These are phyloP conservation scores for Guillardia theta DNA, from an alignment of 78 protist species.

Conservation along the genomic window DNA sequence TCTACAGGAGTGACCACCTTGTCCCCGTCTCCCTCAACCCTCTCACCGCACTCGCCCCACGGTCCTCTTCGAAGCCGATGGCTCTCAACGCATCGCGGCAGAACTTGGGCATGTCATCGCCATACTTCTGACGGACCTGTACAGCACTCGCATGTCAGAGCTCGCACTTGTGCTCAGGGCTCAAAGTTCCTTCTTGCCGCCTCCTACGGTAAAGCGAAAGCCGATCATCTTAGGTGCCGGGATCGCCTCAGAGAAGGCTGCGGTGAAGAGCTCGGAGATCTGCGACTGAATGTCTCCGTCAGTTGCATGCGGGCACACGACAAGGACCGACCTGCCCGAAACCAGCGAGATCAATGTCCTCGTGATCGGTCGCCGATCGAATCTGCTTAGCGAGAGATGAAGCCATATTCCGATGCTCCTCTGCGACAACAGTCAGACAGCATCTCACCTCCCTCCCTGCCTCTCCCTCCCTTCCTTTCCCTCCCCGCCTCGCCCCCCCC, in stretches of 20 bases:
- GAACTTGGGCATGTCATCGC: not conserved
- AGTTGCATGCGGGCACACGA: not conserved
- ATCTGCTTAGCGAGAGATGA: not conserved
- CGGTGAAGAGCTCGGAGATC: not conserved
- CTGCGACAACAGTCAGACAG: no score
- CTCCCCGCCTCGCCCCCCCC: no score
- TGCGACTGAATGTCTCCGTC: not conserved
- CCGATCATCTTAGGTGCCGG: not conserved
- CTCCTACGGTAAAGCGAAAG: not conserved
- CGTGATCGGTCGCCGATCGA: not conserved
- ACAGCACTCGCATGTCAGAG: no score
- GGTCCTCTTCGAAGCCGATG: conserved; percentile 14
- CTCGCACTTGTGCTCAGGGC: no score
- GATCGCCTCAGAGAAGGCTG: not conserved
- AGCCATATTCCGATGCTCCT: no score
- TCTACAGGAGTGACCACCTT: not conserved
- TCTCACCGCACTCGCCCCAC: conserved; percentile 2
- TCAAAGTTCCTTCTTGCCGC: conserved; percentile 48
- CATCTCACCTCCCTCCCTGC: no score
- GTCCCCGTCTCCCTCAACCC: not conserved
- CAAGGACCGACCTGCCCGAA: not conserved
- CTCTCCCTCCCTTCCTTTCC: no score
- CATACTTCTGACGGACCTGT: conserved; percentile 46
- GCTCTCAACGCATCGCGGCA: conserved; percentile 6
- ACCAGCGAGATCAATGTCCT: not conserved